These are phyloP conservation scores for Trametes cingulata DNA, from an alignment of 768 basidiomycete species.

Conservation along the genomic window DNA sequence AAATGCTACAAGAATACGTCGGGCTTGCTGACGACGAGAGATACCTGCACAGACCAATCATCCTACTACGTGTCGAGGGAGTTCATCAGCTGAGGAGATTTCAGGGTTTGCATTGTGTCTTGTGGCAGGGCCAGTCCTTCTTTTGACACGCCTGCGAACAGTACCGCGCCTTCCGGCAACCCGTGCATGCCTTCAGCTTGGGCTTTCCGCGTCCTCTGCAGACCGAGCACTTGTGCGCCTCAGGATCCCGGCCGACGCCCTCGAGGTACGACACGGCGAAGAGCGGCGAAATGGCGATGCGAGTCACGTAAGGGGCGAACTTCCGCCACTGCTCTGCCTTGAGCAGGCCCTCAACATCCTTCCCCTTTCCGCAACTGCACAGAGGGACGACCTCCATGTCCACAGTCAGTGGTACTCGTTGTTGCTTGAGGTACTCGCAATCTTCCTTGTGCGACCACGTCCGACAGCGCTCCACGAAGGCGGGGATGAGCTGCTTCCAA, in stretches of 20 bases:
- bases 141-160: constrained; percentile 49
- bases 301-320: constrained; percentile 46
- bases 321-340: constrained; percentile 37
- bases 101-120: constrained; percentile 33
- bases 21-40: too few relatives aligned
- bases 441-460: constrained; percentile 47
- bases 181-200: constrained; percentile 36
- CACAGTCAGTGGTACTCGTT: constrained; percentile 39
- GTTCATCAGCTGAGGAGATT: not conserved
- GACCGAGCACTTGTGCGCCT: constrained; percentile 29
- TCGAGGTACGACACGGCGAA: constrained; percentile 54
- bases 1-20: too few relatives aligned
- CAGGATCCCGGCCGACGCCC: constrained; percentile 29
- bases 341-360: constrained; percentile 42
- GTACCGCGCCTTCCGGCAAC: constrained; percentile 43
- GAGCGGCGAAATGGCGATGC: constrained; percentile 52
- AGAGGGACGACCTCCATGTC: constrained; percentile 42
- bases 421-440: constrained; percentile 47
- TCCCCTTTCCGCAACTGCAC: constrained; percentile 55
- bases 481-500: constrained; percentile 56
- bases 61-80: too few relatives aligned
- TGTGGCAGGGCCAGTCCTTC: constrained; percentile 49
- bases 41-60: too few relatives aligned
- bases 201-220: constrained; percentile 36
- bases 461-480: constrained; percentile 54